Evolutionary conservation across 495 filamentous ascomycete species (phyloP).

Genomic region (Lasiosphaeria miniovina): DNA sequence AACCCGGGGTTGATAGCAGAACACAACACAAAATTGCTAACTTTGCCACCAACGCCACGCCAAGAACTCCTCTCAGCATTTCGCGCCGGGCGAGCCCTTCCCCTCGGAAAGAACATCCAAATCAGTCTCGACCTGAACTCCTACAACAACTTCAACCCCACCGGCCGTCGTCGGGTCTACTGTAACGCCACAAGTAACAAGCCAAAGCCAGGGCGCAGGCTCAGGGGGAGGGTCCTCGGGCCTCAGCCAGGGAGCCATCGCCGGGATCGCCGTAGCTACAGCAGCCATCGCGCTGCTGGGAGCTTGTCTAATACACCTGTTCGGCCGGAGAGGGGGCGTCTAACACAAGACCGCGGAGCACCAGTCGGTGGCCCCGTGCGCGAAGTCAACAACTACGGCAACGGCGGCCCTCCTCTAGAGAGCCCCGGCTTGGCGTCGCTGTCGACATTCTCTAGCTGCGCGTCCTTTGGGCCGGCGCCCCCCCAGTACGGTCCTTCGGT

Average conservation of each 20-base stretch:
- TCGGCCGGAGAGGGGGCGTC: slow-evolving; percentile 39
- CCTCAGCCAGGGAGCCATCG: slow-evolving; percentile 41
- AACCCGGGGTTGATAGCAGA: too few relatives aligned
- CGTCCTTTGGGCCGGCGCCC: too few relatives aligned
- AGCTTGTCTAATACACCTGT: slow-evolving; percentile 39
- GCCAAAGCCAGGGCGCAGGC: background rate
- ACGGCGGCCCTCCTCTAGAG: slow-evolving; percentile 18
- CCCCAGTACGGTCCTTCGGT: too few relatives aligned
- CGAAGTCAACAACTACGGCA: slow-evolving; percentile 22
- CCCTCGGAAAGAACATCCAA: slow-evolving; percentile 25
- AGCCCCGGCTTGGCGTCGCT: slow-evolving; percentile 27
- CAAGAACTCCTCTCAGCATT: slow-evolving; percentile 28
- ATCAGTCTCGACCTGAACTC: background rate
- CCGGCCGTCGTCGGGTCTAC: slow-evolving; percentile 4
- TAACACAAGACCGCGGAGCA: slow-evolving; percentile 31
- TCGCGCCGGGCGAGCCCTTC: slow-evolving; percentile 38
- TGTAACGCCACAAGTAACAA: slow-evolving; percentile 4
- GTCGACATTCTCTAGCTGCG: slow-evolving; percentile 14
- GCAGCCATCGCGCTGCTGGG: slow-evolving; percentile 36
- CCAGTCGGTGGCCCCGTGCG: slow-evolving; percentile 17
- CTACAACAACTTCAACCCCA: slow-evolving; percentile 14
- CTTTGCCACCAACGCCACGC: background rate
- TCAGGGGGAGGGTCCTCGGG: slow-evolving; percentile 2
- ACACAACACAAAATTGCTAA: too few relatives aligned
- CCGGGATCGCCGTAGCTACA: slow-evolving; percentile 47